Conservation (phyloP, 306 rosid genomes). For the Vicia faba region DNA sequence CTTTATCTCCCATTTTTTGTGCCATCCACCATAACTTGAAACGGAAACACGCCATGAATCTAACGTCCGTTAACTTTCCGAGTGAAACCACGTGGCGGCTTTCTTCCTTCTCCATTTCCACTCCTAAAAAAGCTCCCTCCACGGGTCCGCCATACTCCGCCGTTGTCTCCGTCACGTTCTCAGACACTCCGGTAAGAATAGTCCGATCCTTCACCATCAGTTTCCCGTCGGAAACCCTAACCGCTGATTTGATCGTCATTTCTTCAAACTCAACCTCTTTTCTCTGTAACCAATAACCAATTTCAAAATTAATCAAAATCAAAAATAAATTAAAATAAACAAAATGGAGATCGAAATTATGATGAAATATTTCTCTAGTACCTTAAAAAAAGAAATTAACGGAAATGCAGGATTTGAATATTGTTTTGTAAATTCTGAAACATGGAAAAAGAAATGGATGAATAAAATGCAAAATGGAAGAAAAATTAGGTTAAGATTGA, state of each 20-base stretch:
- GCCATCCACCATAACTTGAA: constrained; percentile 99
- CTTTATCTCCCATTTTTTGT: constrained; percentile 82
- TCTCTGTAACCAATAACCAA: constrained; percentile 37
- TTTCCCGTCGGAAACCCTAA: constrained; percentile 65
- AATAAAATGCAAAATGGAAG: not conserved
- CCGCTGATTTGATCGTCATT: constrained; percentile 78
- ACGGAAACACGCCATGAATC: constrained; percentile 82
- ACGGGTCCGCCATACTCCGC: constrained; percentile 60
- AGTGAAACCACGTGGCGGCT: constrained; percentile 69
- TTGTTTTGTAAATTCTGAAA: constrained; percentile 50
- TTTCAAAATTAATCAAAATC: not conserved
- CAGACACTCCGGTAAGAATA: constrained; percentile 71
- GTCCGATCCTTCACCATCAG: constrained; percentile 66
- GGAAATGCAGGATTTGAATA: constrained; percentile 32
- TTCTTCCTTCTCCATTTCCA: constrained; percentile 47
- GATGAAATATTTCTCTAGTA: not conserved
- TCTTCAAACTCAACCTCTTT: constrained; percentile 7
- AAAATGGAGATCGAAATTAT: not conserved
- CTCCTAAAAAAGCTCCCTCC: constrained; percentile 75
- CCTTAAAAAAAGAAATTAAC: constrained; percentile 52
- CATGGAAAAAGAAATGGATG: constrained; percentile 36
- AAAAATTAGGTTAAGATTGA: not conserved
- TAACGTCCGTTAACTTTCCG: constrained; percentile 57
- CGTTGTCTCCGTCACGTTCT: constrained; percentile 65
- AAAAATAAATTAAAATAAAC: not conserved